A percentile compares a stretch with the other conserved stretches of the same genome.
Conservation (phyloP, 1,139 yeast species). For the Pichia sp. region DNA sequence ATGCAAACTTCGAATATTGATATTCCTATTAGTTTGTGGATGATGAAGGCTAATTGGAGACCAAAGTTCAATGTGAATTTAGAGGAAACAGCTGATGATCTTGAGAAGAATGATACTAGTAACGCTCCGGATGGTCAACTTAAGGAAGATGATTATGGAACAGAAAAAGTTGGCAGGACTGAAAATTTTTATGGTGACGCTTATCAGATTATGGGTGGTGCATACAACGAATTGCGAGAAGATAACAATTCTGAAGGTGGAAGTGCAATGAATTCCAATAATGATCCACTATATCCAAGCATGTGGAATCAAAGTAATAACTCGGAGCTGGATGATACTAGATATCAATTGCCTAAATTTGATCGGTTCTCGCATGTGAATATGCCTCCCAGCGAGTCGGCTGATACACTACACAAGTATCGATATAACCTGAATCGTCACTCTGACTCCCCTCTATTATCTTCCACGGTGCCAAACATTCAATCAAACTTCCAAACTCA, state of each 20-base stretch:
- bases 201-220: slow-evolving; percentile 10
- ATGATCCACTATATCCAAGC: not conserved
- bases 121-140: not conserved
- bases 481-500: not conserved
- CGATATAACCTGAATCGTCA: not conserved
- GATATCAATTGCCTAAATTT: slow-evolving; percentile 1
- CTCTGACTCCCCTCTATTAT: not conserved
- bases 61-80: slow-evolving; percentile 21
- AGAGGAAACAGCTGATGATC: not conserved
- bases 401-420: not conserved
- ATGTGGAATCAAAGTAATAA: not conserved
- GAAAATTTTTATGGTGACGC: slow-evolving; percentile 2
- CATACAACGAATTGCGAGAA: not conserved
- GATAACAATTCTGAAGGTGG: not conserved
- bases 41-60: slow-evolving; percentile 26
- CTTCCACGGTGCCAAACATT: not conserved
- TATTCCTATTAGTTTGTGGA: slow-evolving; percentile 22
- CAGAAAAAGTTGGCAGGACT: not conserved
- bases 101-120: not conserved
- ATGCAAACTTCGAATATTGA: not conserved
- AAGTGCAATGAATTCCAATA: not conserved
- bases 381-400: not conserved
- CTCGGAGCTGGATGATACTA: not conserved
- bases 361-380: not conserved
- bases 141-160: not conserved